Percentiles rank a stretch among this genome's conserved stretches.
Conservation (phyloP, 2,329 filamentous ascomycete species). For the Dryadomyces quercivorus region DNA sequence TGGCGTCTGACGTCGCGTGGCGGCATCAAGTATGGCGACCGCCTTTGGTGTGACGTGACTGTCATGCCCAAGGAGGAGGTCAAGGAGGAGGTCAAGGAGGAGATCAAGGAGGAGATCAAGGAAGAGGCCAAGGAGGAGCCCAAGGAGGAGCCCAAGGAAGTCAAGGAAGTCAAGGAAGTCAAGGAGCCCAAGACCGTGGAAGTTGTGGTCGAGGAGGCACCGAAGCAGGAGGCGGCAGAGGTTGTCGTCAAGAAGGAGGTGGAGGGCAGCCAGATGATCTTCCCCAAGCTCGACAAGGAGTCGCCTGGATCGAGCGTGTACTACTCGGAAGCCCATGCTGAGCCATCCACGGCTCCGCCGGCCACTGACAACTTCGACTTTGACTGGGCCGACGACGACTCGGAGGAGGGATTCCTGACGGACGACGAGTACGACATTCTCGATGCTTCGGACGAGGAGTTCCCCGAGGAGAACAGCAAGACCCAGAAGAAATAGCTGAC, state of each 20-base stretch:
- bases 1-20: conserved; percentile 82
- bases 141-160: conserved; percentile 53
- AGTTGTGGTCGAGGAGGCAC: conserved; percentile 58
- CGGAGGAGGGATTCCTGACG: conserved; percentile 72
- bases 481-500: conserved; percentile 8
- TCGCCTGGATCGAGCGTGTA: conserved; percentile 74
- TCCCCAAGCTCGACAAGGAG: conserved; percentile 92
- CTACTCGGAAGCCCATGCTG: conserved; percentile 35
- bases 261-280: conserved; percentile 71
- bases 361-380: conserved; percentile 36
- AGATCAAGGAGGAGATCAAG: conserved; percentile 15
- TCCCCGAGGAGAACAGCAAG: conserved; percentile 36
- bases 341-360: conserved; percentile 4
- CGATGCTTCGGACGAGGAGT: conserved; percentile 87
- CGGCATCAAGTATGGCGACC: conserved; percentile 78
- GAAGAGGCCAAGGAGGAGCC: conserved; percentile 13
- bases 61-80: conserved; percentile 39
- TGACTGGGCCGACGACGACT: conserved; percentile 47
- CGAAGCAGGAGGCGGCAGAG: not conserved
- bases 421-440: conserved; percentile 98
- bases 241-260: not conserved
- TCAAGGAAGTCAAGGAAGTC: conserved; percentile 22
- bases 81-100: conserved; percentile 11
- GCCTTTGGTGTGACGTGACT: conserved; percentile 86
- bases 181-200: conserved; percentile 5